These are phyloP conservation scores for Tilletia indica DNA, from an alignment of 1,284 basidiomycete genomes.

Conservation along the genomic window DNA sequence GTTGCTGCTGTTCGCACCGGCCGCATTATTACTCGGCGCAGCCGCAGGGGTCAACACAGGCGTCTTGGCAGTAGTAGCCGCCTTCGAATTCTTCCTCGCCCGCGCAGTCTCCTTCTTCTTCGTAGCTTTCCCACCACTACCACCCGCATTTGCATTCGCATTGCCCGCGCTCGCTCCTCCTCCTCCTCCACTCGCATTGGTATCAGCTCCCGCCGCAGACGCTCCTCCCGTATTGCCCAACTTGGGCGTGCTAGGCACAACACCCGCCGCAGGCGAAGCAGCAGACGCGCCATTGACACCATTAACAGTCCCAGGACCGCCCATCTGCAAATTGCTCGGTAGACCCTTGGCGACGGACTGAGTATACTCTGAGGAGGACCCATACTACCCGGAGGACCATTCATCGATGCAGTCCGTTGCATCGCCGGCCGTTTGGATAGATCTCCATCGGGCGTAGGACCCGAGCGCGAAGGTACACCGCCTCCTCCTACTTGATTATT, in stretches of 20 bases:
- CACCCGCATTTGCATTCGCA: neutral
- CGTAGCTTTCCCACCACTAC: neutral
- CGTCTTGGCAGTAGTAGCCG: slow-evolving; percentile 8
- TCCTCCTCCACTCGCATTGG: neutral
- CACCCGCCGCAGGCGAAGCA: neutral
- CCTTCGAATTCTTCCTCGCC: slow-evolving; percentile 17
- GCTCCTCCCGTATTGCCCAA: neutral
- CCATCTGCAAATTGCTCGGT: slow-evolving; percentile 6
- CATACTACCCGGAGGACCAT: slow-evolving; percentile 5
- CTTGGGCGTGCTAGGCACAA: slow-evolving; percentile 9
- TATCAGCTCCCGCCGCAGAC: neutral
- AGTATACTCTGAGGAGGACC: slow-evolving; percentile 8
- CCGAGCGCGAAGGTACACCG: neutral
- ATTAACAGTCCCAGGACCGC: neutral
- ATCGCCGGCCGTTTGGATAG: neutral
- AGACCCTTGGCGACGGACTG: slow-evolving; percentile 6
- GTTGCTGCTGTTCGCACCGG: too few relatives aligned
- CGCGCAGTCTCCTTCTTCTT: slow-evolving; percentile 16
- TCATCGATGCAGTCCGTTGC: slow-evolving; percentile 15
- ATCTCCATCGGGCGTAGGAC: slow-evolving; percentile 8
- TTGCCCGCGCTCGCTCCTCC: neutral
- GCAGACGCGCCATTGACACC: neutral
- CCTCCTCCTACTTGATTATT: too few relatives aligned
- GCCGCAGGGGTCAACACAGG: slow-evolving; percentile 14
- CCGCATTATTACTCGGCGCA: neutral